Evolutionary conservation across 202 grass and related monocot species (phyloP).

Genomic region (Tripidium arundinaceum): DNA sequence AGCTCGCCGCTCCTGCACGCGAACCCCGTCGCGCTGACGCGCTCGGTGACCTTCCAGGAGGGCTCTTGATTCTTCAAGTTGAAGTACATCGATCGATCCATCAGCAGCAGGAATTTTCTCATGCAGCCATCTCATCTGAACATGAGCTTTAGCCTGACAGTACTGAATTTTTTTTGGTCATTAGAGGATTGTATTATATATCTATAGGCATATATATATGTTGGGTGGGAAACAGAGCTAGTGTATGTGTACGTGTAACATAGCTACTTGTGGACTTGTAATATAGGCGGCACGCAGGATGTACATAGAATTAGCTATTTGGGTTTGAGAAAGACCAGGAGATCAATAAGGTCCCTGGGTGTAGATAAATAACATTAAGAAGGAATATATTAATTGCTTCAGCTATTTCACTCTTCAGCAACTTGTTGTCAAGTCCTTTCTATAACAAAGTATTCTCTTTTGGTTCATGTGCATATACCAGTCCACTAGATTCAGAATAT

Average conservation of each 20-base stretch:
- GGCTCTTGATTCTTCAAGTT: constrained; percentile 49
- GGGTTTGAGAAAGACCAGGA: constrained; percentile 21
- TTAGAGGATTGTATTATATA: constrained; percentile 28
- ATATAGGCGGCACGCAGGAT: constrained; percentile 11
- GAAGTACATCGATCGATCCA: no score
- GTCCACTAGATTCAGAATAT: constrained; percentile 12
- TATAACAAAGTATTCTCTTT: not conserved
- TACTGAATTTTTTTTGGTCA: constrained; percentile 23
- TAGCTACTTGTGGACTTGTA: not conserved
- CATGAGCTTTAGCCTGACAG: constrained; percentile 14
- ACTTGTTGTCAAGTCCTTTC: not conserved
- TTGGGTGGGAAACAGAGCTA: not conserved
- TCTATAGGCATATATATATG: not conserved
- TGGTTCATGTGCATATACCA: not conserved
- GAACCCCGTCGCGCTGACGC: constrained; percentile 45
- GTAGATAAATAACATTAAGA: constrained; percentile 25
- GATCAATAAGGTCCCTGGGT: constrained; percentile 29
- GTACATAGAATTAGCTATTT: constrained; percentile 40
- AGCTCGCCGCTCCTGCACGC: constrained; percentile 34
- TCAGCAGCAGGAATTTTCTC: constrained; percentile 11
- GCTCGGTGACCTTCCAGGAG: constrained; percentile 60
- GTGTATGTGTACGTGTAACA: not conserved
- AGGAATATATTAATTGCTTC: constrained; percentile 22
- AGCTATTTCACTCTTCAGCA: constrained; percentile 28
- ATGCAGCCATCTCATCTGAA: not conserved